Evolutionary conservation across 106 monocot species (phyloP).

Genomic region (Triglochin maritima): DNA sequence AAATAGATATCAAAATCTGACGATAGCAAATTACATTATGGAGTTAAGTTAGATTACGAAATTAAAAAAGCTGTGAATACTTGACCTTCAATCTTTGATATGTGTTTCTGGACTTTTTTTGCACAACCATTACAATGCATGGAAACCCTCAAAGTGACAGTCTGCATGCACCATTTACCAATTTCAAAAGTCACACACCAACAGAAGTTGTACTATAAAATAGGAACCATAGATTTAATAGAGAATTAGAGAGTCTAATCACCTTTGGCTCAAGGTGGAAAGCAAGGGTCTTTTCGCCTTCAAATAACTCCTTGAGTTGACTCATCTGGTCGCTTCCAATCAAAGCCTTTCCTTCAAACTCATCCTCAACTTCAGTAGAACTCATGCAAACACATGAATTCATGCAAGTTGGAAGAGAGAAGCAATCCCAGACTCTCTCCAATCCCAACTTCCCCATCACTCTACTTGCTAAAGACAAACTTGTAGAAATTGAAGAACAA

Average conservation of each 20-base stretch:
- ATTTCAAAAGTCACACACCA: background rate
- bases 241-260: background rate
- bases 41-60: background rate
- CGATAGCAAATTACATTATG: background rate
- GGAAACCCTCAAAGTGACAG: constrained; percentile 13
- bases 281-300: constrained; percentile 11
- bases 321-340: constrained; percentile 3
- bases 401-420: constrained; percentile 16
- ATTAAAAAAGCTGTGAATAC: background rate
- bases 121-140: constrained; percentile 25
- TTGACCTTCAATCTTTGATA: constrained; percentile 18
- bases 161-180: constrained; percentile 2
- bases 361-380: constrained; percentile 19
- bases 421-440: constrained; percentile 38
- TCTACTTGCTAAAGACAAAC: constrained; percentile 5
- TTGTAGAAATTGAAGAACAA: too few relatives aligned
- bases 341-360: constrained; percentile 4
- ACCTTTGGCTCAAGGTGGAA: constrained; percentile 18
- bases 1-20: too few relatives aligned
- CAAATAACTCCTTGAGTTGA: background rate
- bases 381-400: constrained; percentile 23
- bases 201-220: background rate
- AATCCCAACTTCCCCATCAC: constrained; percentile 26
- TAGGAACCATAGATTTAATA: background rate
- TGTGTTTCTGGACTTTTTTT: constrained; percentile 12